Percentiles rank a stretch among this genome's conserved stretches.
Conservation (phyloP, 139 green algal species). For the Coccomyxa sp. region DNA sequence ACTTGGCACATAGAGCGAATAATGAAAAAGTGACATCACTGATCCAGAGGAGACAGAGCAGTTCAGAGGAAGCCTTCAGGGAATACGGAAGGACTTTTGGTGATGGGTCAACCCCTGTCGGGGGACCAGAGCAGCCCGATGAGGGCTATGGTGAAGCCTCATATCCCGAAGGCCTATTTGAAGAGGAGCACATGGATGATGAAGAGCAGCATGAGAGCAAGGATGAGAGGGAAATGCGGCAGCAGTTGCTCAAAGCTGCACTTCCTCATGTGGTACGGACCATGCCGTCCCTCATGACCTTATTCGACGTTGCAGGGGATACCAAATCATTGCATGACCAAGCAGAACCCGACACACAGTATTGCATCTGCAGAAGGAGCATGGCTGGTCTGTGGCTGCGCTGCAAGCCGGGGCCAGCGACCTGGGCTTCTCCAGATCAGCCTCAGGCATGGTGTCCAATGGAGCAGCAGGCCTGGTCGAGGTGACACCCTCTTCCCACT, state of each 20-base stretch:
- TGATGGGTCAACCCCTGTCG: no score
- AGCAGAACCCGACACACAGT: neutral
- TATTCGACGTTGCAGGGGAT: neutral
- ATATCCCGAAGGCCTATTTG: no score
- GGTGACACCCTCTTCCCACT: neutral
- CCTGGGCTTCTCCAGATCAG: slow-evolving; percentile 50
- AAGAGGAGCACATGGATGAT: neutral
- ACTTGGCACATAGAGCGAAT: no score
- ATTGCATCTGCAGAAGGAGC: slow-evolving; percentile 10
- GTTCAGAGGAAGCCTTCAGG: no score
- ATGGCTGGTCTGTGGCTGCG: slow-evolving; percentile 42
- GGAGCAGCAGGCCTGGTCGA: slow-evolving; percentile 50
- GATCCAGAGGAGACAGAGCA: no score
- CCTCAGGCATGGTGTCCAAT: slow-evolving; percentile 31
- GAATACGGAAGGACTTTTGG: no score
- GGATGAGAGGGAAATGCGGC: neutral
- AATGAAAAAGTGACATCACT: no score
- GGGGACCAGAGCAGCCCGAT: no score
- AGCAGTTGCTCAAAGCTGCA: slow-evolving; percentile 20
- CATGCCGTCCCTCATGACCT: neutral
- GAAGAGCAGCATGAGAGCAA: neutral
- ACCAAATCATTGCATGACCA: neutral
- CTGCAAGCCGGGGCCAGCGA: slow-evolving; percentile 41
- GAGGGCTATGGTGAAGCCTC: no score
- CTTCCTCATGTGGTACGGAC: slow-evolving; percentile 21